A percentile compares a stretch with the other conserved stretches of the same genome.
Evolutionary conservation across 192 early-diverging fungal genomes (phyloP).

Genomic region (Gigaspora rosea): DNA sequence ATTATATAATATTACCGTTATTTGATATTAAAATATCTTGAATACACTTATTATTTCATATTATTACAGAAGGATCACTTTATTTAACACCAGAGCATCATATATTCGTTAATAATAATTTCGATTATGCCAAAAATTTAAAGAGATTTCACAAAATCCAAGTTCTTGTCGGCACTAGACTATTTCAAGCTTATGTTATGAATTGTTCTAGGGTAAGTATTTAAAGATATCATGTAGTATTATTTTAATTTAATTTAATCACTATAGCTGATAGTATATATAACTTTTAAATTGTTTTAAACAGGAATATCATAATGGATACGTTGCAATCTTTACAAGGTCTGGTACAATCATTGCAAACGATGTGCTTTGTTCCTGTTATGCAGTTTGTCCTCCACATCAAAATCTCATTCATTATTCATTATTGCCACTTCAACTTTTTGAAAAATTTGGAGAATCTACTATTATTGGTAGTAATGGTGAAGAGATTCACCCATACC

Average conservation of each 20-base stretch:
- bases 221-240: background rate
- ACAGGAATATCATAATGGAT: background rate
- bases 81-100: background rate
- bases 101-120: background rate
- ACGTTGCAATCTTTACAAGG: background rate
- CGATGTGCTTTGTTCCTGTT: background rate
- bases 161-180: background rate
- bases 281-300: background rate
- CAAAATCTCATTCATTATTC: background rate
- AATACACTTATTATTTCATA: background rate
- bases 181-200: background rate
- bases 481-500: background rate
- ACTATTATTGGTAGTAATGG: background rate
- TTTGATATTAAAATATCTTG: background rate
- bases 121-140: conserved; percentile 6
- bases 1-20: too few species aligned
- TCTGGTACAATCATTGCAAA: background rate
- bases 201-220: background rate
- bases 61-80: background rate
- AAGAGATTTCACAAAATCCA: background rate
- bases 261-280: too few species aligned
- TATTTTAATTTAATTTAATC: background rate
- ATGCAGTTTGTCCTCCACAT: background rate
- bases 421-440: background rate
- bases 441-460: background rate